A percentile compares a stretch with the other conserved stretches of the same genome.
phyloP scores from a whole-genome alignment of 371 early-diverging fungal genomes.

The Mortierella sp. region DNA sequence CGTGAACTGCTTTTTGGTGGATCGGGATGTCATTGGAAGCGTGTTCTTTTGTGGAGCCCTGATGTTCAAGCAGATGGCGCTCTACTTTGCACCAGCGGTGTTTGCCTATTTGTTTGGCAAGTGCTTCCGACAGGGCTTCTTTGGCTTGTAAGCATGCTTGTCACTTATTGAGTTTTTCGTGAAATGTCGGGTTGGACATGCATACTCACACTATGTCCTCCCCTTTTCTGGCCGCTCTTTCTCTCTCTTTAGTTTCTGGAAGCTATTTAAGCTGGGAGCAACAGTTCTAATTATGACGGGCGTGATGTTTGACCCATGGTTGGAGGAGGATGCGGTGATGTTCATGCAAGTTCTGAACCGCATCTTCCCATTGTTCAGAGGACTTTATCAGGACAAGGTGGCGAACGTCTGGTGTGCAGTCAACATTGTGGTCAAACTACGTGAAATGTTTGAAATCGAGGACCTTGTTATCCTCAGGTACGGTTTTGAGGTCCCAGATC shows the following conservation, averaged over 20 bases:
- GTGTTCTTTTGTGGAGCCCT: constrained; percentile 84
- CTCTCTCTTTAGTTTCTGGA: constrained; percentile 35
- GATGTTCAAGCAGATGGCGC: constrained; percentile 95
- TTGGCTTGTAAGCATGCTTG: constrained; percentile 54
- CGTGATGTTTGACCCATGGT: constrained; percentile 76
- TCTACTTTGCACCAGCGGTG: constrained; percentile 91
- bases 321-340: constrained; percentile 63
- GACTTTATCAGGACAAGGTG: constrained; percentile 97
- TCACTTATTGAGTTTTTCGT: neutral
- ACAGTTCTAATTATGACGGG: constrained; percentile 80
- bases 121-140: constrained; percentile 64
- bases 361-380: constrained; percentile 93
- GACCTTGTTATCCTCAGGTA: constrained; percentile 79
- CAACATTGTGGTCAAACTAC: constrained; percentile 85
- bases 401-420: constrained; percentile 97
- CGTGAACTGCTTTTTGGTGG: constrained; percentile 70
- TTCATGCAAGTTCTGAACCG: constrained; percentile 83
- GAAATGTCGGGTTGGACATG: neutral
- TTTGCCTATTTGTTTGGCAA: constrained; percentile 87
- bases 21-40: constrained; percentile 75
- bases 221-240: neutral
- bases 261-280: constrained; percentile 69
- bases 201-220: neutral
- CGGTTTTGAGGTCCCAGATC: too few species aligned
- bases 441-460: constrained; percentile 67